These are phyloP conservation scores for Epichloe baconii DNA, from an alignment of 2,329 filamentous ascomycete genomes.

Conservation along the genomic window DNA sequence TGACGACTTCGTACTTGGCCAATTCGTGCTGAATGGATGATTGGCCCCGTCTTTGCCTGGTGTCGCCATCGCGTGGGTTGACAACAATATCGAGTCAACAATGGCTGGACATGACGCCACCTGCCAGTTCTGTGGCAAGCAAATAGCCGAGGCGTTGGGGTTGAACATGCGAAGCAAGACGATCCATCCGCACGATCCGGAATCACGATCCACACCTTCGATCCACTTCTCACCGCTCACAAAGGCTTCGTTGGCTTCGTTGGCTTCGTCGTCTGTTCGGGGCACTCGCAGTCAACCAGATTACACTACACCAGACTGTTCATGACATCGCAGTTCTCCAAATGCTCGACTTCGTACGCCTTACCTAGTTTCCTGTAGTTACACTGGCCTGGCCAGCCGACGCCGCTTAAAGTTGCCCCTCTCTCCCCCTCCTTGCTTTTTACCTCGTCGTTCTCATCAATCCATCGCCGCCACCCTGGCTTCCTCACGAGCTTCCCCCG, in stretches of 20 bases:
- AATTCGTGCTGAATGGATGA: too few relatives aligned
- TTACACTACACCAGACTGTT: too few relatives aligned
- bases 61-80: not conserved
- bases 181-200: too few relatives aligned
- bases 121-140: not conserved
- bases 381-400: conserved; percentile 15
- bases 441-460: conserved; percentile 43
- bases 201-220: too few relatives aligned
- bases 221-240: too few relatives aligned
- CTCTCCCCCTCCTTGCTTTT: conserved; percentile 26
- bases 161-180: too few relatives aligned
- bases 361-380: not conserved
- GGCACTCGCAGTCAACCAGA: not conserved
- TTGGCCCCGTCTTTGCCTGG: too few relatives aligned
- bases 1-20: too few relatives aligned
- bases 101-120: not conserved
- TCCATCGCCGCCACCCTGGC: conserved; percentile 55
- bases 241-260: too few relatives aligned
- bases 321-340: not conserved
- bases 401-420: conserved; percentile 14
- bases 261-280: too few relatives aligned
- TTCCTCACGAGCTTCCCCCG: conserved; percentile 38
- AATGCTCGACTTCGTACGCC: not conserved
- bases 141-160: not conserved
- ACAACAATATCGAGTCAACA: not conserved